phyloP scores from a whole-genome alignment of 208 protist genomes.

The Histomonas meleagridis region DNA sequence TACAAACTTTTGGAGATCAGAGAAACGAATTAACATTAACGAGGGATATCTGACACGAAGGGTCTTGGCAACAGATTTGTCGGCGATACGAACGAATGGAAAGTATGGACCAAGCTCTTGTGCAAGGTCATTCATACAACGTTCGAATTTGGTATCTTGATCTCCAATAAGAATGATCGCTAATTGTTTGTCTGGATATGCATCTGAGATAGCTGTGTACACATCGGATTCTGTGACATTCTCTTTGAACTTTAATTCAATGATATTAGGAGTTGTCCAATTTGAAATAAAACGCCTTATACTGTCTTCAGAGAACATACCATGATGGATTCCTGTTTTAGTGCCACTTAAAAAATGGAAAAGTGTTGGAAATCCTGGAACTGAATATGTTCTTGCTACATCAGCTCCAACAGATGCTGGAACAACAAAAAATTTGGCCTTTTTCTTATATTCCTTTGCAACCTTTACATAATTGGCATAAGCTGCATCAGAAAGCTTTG shows the following conservation, averaged over 20 bases:
- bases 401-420: neutral
- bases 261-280: neutral
- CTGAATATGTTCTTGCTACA: neutral
- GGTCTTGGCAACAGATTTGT: neutral
- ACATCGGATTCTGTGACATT: neutral
- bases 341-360: neutral
- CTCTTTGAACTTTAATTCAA: neutral
- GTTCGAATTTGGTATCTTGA: neutral
- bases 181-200: neutral
- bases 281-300: neutral
- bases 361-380: neutral
- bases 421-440: neutral
- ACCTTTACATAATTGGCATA: neutral
- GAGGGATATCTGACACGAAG: neutral
- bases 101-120: neutral
- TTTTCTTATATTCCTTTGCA: neutral
- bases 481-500: neutral
- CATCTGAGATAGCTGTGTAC: neutral
- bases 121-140: neutral
- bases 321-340: neutral
- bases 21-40: neutral
- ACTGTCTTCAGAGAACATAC: neutral
- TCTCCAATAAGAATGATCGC: neutral
- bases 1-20: neutral
- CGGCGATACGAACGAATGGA: neutral